Evolutionary conservation across 2,329 filamentous ascomycete species (phyloP).

Genomic region (Pseudocercospora crystallina): DNA sequence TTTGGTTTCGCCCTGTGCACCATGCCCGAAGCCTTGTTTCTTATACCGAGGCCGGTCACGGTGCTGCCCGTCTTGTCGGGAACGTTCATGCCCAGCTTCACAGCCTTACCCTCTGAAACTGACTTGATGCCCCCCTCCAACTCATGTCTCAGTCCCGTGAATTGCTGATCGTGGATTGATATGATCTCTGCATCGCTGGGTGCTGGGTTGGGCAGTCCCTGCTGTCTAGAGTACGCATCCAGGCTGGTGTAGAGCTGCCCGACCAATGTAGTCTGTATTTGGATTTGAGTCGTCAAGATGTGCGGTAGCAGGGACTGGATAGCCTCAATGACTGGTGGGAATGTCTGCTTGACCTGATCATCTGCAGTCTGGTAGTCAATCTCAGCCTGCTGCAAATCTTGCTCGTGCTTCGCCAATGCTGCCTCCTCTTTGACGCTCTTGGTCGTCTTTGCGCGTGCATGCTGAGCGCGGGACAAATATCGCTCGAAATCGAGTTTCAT

Average conservation of each 20-base stretch:
- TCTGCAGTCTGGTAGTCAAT: constrained; percentile 75
- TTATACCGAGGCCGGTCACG: constrained; percentile 48
- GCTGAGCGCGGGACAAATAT: constrained; percentile 69
- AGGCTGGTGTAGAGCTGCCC: constrained; percentile 76
- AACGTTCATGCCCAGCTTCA: constrained; percentile 56
- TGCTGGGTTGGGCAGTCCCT: constrained; percentile 68
- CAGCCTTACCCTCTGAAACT: constrained; percentile 66
- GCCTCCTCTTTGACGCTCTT: constrained; percentile 72
- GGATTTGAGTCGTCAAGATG: constrained; percentile 67
- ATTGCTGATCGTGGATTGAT: constrained; percentile 62
- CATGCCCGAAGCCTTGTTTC: constrained; percentile 35
- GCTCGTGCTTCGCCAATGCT: constrained; percentile 68
- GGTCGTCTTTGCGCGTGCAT: constrained; percentile 67
- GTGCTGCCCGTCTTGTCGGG: constrained; percentile 46
- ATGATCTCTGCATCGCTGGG: constrained; percentile 72
- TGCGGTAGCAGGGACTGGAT: constrained; percentile 73
- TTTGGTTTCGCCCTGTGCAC: constrained; percentile 11
- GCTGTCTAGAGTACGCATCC: constrained; percentile 69
- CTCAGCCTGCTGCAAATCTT: constrained; percentile 62
- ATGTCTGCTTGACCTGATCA: constrained; percentile 66
- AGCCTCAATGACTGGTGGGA: constrained; percentile 70
- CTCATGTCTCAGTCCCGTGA: constrained; percentile 63
- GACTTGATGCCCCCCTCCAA: constrained; percentile 62
- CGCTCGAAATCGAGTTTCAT: constrained; percentile 80
- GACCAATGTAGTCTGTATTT: constrained; percentile 75